These are phyloP conservation scores for Spinacia oleracea DNA, from an alignment of 179 eudicot genomes.

Conservation along the genomic window DNA sequence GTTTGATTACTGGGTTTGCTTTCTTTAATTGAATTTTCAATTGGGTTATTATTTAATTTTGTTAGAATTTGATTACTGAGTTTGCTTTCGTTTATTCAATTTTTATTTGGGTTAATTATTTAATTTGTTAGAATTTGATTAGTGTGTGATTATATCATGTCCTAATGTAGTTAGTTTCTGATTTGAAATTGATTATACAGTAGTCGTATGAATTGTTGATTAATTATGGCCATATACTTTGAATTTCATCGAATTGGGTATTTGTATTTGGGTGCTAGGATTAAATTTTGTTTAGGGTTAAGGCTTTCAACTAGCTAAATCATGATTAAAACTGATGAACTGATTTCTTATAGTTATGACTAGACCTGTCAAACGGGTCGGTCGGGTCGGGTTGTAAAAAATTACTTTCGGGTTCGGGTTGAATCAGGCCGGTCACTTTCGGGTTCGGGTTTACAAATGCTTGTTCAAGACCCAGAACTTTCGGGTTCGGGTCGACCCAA, in stretches of 20 bases:
- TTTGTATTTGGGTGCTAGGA: neutral
- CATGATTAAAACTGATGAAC: slow-evolving; percentile 2
- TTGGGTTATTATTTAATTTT: slow-evolving; percentile 4
- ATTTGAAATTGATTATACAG: neutral
- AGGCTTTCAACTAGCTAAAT: neutral
- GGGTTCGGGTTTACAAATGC: no score
- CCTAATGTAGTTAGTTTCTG: neutral
- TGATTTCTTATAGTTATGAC: neutral
- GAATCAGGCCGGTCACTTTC: no score
- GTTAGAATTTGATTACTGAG: neutral
- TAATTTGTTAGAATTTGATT: neutral
- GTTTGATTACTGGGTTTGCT: neutral
- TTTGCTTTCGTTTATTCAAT: neutral
- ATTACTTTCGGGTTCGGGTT: no score
- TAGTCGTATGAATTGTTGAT: neutral
- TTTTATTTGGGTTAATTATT: no score
- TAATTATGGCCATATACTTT: neutral
- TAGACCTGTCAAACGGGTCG: no score
- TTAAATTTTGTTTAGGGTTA: neutral
- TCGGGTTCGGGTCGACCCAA: no score
- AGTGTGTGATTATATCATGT: neutral
- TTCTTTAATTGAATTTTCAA: neutral
- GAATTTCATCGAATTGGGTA: neutral
- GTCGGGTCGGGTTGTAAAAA: no score
- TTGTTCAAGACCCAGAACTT: no score